Base-by-base conservation (phyloP, 1,139 yeast species). In the Kurtzmaniella quercitrusa region DNA sequence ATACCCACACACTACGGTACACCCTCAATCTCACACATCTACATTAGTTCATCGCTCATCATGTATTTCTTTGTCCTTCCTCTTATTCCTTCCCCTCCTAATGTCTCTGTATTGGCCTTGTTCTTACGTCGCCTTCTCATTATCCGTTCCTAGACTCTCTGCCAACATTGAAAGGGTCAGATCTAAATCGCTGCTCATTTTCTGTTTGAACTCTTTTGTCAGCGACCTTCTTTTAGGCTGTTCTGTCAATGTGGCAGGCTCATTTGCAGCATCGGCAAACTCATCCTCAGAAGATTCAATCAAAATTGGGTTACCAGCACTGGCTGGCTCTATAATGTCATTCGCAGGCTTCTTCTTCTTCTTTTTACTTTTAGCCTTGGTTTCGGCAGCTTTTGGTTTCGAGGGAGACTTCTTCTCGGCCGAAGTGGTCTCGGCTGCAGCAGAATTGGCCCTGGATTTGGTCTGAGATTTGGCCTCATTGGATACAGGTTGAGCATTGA, bases 161-260 rank as follows among this genome's bases (percentile, higher is more conserved):
- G 68, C 61, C 41, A 71, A 57, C 74, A 71, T 70, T 43, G 66
- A 63, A 44, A 71, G 51, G 3, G 77, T 71, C 44, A 63, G 61
- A 44, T 70, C 68, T 43, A 70, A 54, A 36, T 64, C 73, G 37
- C 51, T 60, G 47, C 66, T 60, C 42, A 71, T 55, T 44, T 66
- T 64, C 39, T 55, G 51, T 41, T 58, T 53, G 45, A 63, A 63
- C 42, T 59, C 57, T 41, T 62, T 62, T 19, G 64, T 57, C 43
- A 29, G 39, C 1, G 42, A 40, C 23, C 37, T 40, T 33, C 34
- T 40, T 37, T 31, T 23, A 10, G 44, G 19, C n/a, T 12, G 23
- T 5, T 18, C 27, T 14, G 31, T 3, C n/a, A 16, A 12, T 9
- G 15, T 4, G 11, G 31, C 34, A 34, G 43, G 44, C n/a, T 40